These are phyloP conservation scores for Aspergillus coremiiformis DNA, from an alignment of 495 filamentous ascomycete genomes.

Conservation along the genomic window DNA sequence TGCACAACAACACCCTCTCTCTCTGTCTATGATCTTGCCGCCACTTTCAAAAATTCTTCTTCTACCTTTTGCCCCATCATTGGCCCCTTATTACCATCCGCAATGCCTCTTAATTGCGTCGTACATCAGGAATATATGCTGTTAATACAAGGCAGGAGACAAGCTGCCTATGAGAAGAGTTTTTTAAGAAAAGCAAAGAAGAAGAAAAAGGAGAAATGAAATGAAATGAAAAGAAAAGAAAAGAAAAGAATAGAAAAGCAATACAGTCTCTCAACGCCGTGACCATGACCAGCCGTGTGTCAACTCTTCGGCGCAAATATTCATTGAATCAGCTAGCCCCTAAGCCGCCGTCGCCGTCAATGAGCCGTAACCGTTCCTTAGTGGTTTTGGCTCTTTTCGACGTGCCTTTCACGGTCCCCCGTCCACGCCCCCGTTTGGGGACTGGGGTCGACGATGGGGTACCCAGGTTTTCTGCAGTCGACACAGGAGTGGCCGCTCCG, in stretches of 20 bases:
- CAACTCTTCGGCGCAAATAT: constrained; percentile 16
- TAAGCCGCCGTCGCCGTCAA: constrained; percentile 63
- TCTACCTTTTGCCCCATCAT: neutral
- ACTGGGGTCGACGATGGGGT: constrained; percentile 42
- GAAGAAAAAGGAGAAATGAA: constrained; percentile 5
- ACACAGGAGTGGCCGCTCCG: constrained; percentile 74
- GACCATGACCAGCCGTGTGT: constrained; percentile 18
- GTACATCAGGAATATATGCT: neutral
- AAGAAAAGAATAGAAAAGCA: constrained; percentile 3
- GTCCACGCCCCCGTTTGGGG: constrained; percentile 47
- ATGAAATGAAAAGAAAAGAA: constrained; percentile 5
- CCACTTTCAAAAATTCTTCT: neutral
- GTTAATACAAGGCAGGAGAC: constrained; percentile 22
- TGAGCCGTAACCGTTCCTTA: constrained; percentile 80
- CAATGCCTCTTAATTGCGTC: neutral
- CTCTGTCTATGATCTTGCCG: neutral
- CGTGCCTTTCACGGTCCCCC: constrained; percentile 40
- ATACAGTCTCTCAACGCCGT: constrained; percentile 25
- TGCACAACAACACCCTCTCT: no score
- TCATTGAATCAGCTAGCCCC: constrained; percentile 17
- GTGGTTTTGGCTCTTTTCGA: constrained; percentile 87
- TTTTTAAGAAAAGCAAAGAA: constrained; percentile 1
- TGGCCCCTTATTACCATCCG: neutral
- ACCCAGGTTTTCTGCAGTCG: constrained; percentile 39
- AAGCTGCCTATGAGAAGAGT: constrained; percentile 4